A percentile compares a stretch with the other conserved stretches of the same genome.
These are phyloP conservation scores for Pythium pectinolyticum DNA, from an alignment of 352 stramenopile genomes.

Conservation along the genomic window DNA sequence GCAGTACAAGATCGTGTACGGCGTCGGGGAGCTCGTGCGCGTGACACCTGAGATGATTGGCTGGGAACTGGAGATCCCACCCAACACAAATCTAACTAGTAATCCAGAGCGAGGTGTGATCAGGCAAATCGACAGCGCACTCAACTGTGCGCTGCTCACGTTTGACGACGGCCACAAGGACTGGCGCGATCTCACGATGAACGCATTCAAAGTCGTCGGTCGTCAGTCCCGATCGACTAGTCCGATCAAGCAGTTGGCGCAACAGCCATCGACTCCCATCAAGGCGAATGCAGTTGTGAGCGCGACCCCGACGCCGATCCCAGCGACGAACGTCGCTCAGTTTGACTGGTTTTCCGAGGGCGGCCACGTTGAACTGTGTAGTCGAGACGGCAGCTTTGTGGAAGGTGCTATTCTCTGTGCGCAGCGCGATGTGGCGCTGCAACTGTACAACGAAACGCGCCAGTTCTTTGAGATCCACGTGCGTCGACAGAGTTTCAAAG, in stretches of 20 bases:
- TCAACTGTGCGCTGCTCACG: constrained; percentile 55
- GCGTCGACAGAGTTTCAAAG: constrained; percentile 45
- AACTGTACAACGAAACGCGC: constrained; percentile 52
- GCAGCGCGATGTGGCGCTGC: constrained; percentile 35
- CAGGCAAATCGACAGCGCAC: constrained; percentile 49
- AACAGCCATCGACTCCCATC: neutral
- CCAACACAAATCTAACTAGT: neutral
- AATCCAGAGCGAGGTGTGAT: constrained; percentile 32
- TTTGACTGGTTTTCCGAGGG: constrained; percentile 65
- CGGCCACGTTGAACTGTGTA: constrained; percentile 49
- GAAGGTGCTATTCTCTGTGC: constrained; percentile 57
- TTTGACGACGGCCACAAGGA: constrained; percentile 51
- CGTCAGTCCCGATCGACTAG: neutral
- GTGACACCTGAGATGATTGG: constrained; percentile 41
- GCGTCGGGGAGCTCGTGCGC: constrained; percentile 33
- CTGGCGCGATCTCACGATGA: constrained; percentile 53
- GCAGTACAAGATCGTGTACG: constrained; percentile 52
- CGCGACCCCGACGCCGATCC: constrained; percentile 10
- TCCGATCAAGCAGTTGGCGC: neutral
- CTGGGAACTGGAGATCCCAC: constrained; percentile 46
- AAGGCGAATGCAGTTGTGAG: neutral
- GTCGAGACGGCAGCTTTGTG: constrained; percentile 32
- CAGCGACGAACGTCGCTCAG: constrained; percentile 10
- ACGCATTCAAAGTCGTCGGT: constrained; percentile 39
- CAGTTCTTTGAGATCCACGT: constrained; percentile 54